A percentile compares a stretch with the other conserved stretches of the same genome.
phyloP scores from a whole-genome alignment of 306 rosid genomes.

The Quercus cerris region DNA sequence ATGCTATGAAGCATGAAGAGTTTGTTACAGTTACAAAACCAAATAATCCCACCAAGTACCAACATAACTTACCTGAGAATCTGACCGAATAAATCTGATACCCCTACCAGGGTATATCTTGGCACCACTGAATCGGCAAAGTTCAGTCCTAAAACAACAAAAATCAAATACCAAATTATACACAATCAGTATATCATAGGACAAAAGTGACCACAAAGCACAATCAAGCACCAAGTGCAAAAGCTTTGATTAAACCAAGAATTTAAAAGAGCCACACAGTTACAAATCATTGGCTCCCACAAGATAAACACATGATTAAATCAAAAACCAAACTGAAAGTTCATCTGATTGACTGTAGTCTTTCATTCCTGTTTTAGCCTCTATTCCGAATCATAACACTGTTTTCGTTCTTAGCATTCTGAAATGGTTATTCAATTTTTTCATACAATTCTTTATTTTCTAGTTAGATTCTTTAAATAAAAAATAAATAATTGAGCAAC shows the following conservation, averaged over 20 bases:
- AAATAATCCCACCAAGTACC: not conserved
- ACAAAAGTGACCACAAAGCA: not conserved
- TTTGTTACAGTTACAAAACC: not conserved
- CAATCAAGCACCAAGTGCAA: not conserved
- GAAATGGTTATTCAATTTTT: not conserved
- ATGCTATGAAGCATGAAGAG: too few species aligned
- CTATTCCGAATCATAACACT: not conserved
- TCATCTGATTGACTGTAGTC: not conserved
- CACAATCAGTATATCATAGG: not conserved
- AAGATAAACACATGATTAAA: not conserved
- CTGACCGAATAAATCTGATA: conserved; percentile 12
- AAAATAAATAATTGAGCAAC: not conserved
- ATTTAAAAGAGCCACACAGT: not conserved
- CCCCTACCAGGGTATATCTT: conserved; percentile 21
- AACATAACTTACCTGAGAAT: conserved; percentile 8
- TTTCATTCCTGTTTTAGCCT: not conserved
- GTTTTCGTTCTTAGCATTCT: not conserved
- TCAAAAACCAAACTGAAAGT: not conserved
- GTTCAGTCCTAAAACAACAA: conserved; percentile 11
- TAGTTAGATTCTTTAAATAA: not conserved
- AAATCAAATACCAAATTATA: not conserved
- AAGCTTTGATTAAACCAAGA: not conserved
- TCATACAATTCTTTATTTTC: not conserved
- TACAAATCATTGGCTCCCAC: not conserved
- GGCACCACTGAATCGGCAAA: conserved; percentile 17